Conservation (phyloP, 805 yeast species). For the Saturnispora besseyi region DNA sequence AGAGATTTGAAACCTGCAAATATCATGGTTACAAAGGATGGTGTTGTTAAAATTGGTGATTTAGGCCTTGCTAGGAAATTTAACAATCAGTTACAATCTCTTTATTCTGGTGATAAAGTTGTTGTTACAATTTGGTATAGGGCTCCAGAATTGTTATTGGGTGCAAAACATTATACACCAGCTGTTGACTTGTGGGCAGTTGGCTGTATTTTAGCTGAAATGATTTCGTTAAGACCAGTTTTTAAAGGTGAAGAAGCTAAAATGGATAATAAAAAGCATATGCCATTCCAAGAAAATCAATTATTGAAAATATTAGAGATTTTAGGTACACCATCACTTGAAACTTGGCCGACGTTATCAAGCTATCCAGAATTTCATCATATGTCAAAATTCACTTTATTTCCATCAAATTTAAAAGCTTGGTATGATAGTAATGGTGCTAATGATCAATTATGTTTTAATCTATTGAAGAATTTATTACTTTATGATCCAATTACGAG, state of each 20-base stretch:
- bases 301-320: slow-evolving; percentile 84
- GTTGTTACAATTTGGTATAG: slow-evolving; percentile 97
- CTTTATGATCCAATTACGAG: slow-evolving; percentile 79
- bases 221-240: slow-evolving; percentile 80
- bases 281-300: slow-evolving; percentile 92
- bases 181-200: slow-evolving; percentile 94
- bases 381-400: slow-evolving; percentile 48
- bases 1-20: slow-evolving; percentile 96
- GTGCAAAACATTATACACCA: slow-evolving; percentile 87
- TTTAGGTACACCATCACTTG: slow-evolving; percentile 76
- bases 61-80: slow-evolving; percentile 85
- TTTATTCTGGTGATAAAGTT: slow-evolving; percentile 88
- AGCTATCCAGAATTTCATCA: slow-evolving; percentile 79
- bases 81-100: slow-evolving; percentile 75
- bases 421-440: slow-evolving; percentile 89
- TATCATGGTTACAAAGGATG: slow-evolving; percentile 86
- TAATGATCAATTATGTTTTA: slow-evolving; percentile 56
- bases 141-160: slow-evolving; percentile 85
- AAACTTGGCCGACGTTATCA: slow-evolving; percentile 71
- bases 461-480: slow-evolving; percentile 52
- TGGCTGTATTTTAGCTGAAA: slow-evolving; percentile 90
- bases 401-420: slow-evolving; percentile 60
- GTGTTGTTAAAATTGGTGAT: slow-evolving; percentile 94
- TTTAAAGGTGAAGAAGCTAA: slow-evolving; percentile 98
- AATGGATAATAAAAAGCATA: slow-evolving; percentile 84